Evolutionary conservation across 2,329 filamentous ascomycete species (phyloP).

Genomic region (Tolypocladium ophioglossoides): DNA sequence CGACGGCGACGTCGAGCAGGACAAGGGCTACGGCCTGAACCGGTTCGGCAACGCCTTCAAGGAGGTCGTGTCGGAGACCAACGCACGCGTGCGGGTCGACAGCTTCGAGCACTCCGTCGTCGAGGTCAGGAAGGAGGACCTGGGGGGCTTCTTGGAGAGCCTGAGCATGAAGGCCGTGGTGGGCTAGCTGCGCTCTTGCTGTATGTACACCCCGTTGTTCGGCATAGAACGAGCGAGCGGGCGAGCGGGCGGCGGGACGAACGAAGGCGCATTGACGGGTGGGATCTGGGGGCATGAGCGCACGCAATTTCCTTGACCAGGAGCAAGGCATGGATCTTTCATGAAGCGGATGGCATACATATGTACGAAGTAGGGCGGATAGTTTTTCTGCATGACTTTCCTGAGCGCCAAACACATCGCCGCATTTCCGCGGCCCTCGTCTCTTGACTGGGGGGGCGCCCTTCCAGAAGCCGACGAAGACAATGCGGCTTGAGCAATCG

Average conservation of each 20-base stretch:
- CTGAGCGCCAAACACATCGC: not conserved
- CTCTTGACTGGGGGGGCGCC: no score
- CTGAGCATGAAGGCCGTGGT: constrained; percentile 85
- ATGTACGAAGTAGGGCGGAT: constrained; percentile 1
- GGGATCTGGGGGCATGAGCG: not conserved
- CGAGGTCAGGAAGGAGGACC: constrained; percentile 93
- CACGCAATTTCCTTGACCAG: not conserved
- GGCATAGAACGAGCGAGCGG: not conserved
- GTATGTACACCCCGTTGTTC: not conserved
- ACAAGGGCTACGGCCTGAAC: constrained; percentile 67
- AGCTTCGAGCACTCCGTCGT: constrained; percentile 97
- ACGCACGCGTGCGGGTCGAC: constrained; percentile 80
- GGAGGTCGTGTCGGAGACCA: constrained; percentile 86
- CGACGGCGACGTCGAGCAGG: constrained; percentile 40
- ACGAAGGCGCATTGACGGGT: not conserved
- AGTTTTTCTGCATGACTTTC: not conserved
- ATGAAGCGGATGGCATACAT: constrained; percentile 1
- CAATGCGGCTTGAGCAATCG: no score
- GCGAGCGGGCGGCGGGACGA: no score
- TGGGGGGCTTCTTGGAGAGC: constrained; percentile 81
- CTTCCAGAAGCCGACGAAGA: no score
- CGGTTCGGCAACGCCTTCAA: constrained; percentile 93
- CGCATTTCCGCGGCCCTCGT: not conserved
- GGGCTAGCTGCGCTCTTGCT: constrained; percentile 31
- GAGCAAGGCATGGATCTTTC: not conserved